phyloP scores from a whole-genome alignment of 495 filamentous ascomycete species.

The Penicillium cinerascens region DNA sequence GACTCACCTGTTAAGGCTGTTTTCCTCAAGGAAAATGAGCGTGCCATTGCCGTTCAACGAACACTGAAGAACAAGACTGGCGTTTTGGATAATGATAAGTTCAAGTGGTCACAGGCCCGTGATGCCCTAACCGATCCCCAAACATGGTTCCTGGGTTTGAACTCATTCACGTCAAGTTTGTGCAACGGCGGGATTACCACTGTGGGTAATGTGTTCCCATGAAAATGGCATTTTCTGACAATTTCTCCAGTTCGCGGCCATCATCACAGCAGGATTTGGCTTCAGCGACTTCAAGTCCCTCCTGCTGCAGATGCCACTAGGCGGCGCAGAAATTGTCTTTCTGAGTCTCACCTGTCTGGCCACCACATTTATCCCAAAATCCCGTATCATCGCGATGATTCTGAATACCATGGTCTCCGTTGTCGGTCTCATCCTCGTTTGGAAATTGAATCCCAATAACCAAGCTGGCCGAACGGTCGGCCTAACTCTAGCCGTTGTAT shows the following conservation, averaged over 20 bases:
- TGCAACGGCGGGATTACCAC: constrained; percentile 33
- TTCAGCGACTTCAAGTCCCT: constrained; percentile 35
- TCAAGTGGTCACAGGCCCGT: constrained; percentile 35
- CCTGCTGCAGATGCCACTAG: constrained; percentile 39
- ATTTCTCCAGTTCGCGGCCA: constrained; percentile 32
- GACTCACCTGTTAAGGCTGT: constrained; percentile 51
- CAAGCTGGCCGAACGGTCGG: constrained; percentile 51
- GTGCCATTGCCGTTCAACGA: constrained; percentile 31
- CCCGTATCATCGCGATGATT: constrained; percentile 33
- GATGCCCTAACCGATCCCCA: constrained; percentile 32
- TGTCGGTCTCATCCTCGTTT: constrained; percentile 57
- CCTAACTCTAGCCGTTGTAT: constrained; percentile 50
- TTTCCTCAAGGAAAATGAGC: constrained; percentile 53
- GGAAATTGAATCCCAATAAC: constrained; percentile 51
- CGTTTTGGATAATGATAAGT: constrained; percentile 35
- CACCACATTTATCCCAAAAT: constrained; percentile 27
- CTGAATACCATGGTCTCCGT: constrained; percentile 35
- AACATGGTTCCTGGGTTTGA: constrained; percentile 30
- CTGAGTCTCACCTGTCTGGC: constrained; percentile 28
- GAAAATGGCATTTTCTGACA: neutral
- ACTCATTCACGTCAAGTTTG: constrained; percentile 26
- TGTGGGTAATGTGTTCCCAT: neutral
- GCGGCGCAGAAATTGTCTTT: constrained; percentile 38
- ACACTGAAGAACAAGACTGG: constrained; percentile 53
- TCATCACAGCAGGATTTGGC: constrained; percentile 41